phyloP scores from a whole-genome alignment of 768 basidiomycete species.

The Macrocybe gigantea region DNA sequence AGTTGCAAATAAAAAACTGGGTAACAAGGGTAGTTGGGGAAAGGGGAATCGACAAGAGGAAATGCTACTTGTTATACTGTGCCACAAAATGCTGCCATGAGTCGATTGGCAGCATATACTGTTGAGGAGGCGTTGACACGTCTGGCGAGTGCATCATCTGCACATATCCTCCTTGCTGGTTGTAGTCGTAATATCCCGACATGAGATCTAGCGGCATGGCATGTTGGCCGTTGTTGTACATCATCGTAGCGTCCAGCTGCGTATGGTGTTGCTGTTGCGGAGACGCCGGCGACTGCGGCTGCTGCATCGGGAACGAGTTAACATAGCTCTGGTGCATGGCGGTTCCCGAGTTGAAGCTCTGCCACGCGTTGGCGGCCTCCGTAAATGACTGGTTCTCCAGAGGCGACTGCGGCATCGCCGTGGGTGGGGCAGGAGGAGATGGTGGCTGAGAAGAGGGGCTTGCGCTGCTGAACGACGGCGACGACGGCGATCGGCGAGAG shows the following conservation, averaged over 20 bases:
- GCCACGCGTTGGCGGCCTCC: slow-evolving; percentile 21
- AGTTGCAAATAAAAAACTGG: too few species aligned
- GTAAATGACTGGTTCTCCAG: slow-evolving; percentile 5
- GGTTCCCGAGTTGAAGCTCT: slow-evolving; percentile 18
- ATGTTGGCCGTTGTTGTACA: slow-evolving; percentile 13
- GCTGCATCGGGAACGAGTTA: slow-evolving; percentile 10
- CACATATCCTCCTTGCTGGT: slow-evolving; percentile 14
- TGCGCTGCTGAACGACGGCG: slow-evolving; percentile 34
- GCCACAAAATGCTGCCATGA: slow-evolving; percentile 45
- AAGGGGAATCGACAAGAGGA: not conserved
- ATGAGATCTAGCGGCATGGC: slow-evolving; percentile 21
- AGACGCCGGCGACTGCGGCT: not conserved
- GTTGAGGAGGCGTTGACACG: slow-evolving; percentile 24
- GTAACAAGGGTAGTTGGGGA: too few species aligned
- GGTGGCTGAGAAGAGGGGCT: slow-evolving; percentile 39
- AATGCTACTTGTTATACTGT: slow-evolving; percentile 29
- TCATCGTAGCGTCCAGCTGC: slow-evolving; percentile 12
- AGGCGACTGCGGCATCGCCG: slow-evolving; percentile 9
- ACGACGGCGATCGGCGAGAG: slow-evolving; percentile 43
- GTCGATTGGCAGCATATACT: slow-evolving; percentile 25
- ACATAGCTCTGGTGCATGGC: slow-evolving; percentile 27
- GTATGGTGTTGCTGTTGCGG: slow-evolving; percentile 8
- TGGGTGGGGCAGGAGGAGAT: slow-evolving; percentile 32
- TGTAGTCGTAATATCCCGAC: slow-evolving; percentile 26
- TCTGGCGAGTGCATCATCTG: slow-evolving; percentile 21